These are phyloP conservation scores for Phytopythium cucurbitacearum DNA, from an alignment of 352 stramenopile species.

Conservation along the genomic window DNA sequence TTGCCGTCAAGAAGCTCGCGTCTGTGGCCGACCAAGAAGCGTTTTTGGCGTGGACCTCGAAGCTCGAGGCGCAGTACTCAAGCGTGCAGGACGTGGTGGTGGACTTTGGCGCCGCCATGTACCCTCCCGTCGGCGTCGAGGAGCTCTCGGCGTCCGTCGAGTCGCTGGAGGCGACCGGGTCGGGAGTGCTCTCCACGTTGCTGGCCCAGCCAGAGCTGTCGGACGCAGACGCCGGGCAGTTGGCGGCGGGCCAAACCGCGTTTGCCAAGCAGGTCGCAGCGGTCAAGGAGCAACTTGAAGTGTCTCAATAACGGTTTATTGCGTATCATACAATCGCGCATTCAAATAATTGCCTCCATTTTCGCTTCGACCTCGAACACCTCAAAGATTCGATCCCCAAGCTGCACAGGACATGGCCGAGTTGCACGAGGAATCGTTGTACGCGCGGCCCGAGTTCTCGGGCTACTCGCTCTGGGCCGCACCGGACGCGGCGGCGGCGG, in stretches of 20 bases:
- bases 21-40: slow-evolving; percentile 50
- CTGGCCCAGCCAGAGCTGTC: slow-evolving; percentile 46
- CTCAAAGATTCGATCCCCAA: background rate
- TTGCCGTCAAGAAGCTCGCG: slow-evolving; percentile 73
- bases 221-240: slow-evolving; percentile 25
- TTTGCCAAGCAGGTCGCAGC: slow-evolving; percentile 51
- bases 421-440: slow-evolving; percentile 15
- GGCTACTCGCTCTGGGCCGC: slow-evolving; percentile 64
- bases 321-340: background rate
- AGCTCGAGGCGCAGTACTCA: slow-evolving; percentile 60
- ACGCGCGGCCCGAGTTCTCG: slow-evolving; percentile 32
- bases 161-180: slow-evolving; percentile 24
- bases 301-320: slow-evolving; percentile 23
- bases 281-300: slow-evolving; percentile 59
- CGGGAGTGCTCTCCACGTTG: slow-evolving; percentile 40
- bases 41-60: slow-evolving; percentile 68
- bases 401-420: too few species aligned
- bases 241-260: slow-evolving; percentile 38
- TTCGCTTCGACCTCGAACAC: slow-evolving; percentile 2
- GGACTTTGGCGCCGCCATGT: slow-evolving; percentile 78
- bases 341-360: slow-evolving; percentile 16
- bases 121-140: slow-evolving; percentile 65
- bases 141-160: slow-evolving; percentile 40
- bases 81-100: slow-evolving; percentile 63
- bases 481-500: slow-evolving; percentile 12